These are phyloP conservation scores for Schwanniomyces yamadae DNA, from an alignment of 805 yeast genomes.

Conservation along the genomic window DNA sequence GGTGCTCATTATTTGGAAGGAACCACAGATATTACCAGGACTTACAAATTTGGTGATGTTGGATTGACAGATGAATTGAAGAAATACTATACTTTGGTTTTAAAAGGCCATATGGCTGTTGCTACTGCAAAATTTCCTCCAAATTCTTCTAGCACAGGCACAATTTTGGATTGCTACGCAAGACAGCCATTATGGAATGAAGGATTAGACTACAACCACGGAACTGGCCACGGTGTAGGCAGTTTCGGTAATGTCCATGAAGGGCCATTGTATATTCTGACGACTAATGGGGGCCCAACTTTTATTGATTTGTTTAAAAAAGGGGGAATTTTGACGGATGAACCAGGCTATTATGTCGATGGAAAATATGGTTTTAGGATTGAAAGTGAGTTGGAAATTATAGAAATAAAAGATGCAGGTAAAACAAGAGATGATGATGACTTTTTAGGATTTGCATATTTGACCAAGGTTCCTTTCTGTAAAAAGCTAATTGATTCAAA, in stretches of 20 bases:
- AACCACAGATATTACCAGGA: constrained; percentile 94
- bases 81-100: constrained; percentile 75
- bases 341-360: constrained; percentile 91
- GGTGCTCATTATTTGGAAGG: constrained; percentile 94
- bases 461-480: constrained; percentile 44
- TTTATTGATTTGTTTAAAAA: constrained; percentile 36
- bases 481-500: constrained; percentile 32
- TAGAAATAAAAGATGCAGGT: constrained; percentile 43
- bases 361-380: constrained; percentile 89
- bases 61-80: constrained; percentile 53
- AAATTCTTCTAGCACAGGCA: constrained; percentile 67
- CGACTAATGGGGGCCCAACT: constrained; percentile 50
- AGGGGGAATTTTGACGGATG: constrained; percentile 84
- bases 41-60: constrained; percentile 59
- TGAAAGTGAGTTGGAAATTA: constrained; percentile 75
- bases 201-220: constrained; percentile 88
- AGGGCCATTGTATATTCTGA: constrained; percentile 84
- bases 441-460: constrained; percentile 38
- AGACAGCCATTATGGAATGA: constrained; percentile 78
- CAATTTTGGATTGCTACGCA: constrained; percentile 75
- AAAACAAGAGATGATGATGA: constrained; percentile 29
- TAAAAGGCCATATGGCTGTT: constrained; percentile 88
- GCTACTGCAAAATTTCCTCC: constrained; percentile 75
- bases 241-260: constrained; percentile 90
- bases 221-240: constrained; percentile 98